phyloP scores from a whole-genome alignment of 768 basidiomycete genomes.

The Rhodotorula toruloides region DNA sequence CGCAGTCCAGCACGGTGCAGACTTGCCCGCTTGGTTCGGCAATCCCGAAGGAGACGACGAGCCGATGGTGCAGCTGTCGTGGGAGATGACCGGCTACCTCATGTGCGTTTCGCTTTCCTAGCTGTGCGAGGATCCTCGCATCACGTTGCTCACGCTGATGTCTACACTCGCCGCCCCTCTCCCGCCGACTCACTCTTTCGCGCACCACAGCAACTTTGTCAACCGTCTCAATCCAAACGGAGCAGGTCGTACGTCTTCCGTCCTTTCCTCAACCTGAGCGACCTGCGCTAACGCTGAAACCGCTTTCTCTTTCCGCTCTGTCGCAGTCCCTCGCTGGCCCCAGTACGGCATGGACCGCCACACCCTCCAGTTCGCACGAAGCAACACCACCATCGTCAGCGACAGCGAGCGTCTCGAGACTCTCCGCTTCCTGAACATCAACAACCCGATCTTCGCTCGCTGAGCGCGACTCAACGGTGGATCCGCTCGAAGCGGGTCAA shows the following conservation, averaged over 20 bases:
- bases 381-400: conserved; percentile 23
- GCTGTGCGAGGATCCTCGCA: no score
- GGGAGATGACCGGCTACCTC: conserved; percentile 33
- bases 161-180: no score
- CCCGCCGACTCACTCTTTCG: no score
- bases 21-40: conserved; percentile 28
- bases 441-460: conserved; percentile 16
- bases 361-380: conserved; percentile 27
- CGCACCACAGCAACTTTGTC: conserved; percentile 38
- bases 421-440: conserved; percentile 27
- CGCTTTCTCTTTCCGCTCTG: background rate
- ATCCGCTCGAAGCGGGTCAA: no score
- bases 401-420: conserved; percentile 33
- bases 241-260: conserved; percentile 12
- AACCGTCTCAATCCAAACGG: conserved; percentile 32
- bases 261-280: background rate
- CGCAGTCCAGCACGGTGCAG: conserved; percentile 33
- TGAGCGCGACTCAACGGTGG: no score
- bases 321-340: conserved; percentile 29
- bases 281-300: background rate
- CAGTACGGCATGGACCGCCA: conserved; percentile 33
- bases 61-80: conserved; percentile 9
- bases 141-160: no score
- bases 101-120: conserved; percentile 20
- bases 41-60: conserved; percentile 20